Conservation (phyloP, 2,329 filamentous ascomycete genomes). For the Colletotrichum sp. region DNA sequence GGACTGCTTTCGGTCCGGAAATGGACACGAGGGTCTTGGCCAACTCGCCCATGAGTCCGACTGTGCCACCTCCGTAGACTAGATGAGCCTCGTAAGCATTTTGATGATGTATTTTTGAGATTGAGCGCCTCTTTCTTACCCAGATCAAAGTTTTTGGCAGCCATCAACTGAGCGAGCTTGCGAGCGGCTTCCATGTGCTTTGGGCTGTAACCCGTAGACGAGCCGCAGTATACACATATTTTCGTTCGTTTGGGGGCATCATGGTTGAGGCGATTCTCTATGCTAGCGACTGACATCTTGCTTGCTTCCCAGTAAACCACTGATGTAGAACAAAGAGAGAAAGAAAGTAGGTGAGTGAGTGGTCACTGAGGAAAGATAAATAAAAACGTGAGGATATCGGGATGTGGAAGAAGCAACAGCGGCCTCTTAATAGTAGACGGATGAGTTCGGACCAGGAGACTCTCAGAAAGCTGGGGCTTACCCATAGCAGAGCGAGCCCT, state of each 20-base stretch:
- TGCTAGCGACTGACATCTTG: accelerated
- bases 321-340: accelerated
- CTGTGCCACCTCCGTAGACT: constrained; percentile 95
- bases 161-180: not conserved
- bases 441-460: not conserved
- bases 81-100: constrained; percentile 12
- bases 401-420: accelerated
- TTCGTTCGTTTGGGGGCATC: not conserved
- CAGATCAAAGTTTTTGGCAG: accelerated
- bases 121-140: not conserved
- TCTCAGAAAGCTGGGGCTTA: not conserved
- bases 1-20: constrained; percentile 79
- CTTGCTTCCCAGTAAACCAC: not conserved
- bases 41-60: constrained; percentile 94
- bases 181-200: not conserved
- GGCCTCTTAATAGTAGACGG: not conserved
- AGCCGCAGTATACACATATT: not conserved
- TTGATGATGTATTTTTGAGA: not conserved
- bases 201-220: not conserved
- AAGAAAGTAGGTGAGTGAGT: too few species aligned
- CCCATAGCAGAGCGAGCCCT: not conserved
- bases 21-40: constrained; percentile 85
- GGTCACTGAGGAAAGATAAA: too few species aligned
- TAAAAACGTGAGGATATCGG: not conserved
- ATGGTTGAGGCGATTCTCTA: accelerated